Evolutionary conservation across 2,329 filamentous ascomycete genomes (phyloP).

Genomic region (Aspergillus sp.): DNA sequence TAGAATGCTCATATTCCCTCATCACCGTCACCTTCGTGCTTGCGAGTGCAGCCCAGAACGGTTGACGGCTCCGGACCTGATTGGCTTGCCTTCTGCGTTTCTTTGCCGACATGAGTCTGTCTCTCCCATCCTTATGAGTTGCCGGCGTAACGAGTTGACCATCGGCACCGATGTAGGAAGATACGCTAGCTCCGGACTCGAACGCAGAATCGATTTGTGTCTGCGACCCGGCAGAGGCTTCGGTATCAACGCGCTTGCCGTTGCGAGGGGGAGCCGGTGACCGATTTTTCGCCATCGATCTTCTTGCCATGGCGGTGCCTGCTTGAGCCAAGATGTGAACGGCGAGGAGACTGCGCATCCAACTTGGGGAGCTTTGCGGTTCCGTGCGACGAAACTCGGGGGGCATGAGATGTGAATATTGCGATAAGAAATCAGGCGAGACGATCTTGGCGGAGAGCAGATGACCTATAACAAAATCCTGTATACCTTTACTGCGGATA

Average conservation of each 20-base stretch:
- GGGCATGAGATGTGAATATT: constrained; percentile 47
- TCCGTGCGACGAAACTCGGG: constrained; percentile 46
- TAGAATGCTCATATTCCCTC: constrained; percentile 83
- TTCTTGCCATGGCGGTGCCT: constrained; percentile 49
- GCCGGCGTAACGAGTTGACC: constrained; percentile 54
- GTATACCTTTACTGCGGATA: constrained; percentile 48
- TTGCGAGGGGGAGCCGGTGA: constrained; percentile 42
- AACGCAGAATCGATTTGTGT: constrained; percentile 45
- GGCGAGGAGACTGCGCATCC: constrained; percentile 50
- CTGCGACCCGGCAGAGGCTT: constrained; percentile 47
- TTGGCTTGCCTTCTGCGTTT: constrained; percentile 89
- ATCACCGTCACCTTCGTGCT: constrained; percentile 96
- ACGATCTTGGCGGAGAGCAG: constrained; percentile 48
- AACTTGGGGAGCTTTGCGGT: constrained; percentile 45
- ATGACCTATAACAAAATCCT: constrained; percentile 53
- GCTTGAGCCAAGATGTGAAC: constrained; percentile 53
- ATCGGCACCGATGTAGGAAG: constrained; percentile 44
- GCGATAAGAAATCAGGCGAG: constrained; percentile 44
- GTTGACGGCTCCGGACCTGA: constrained; percentile 85
- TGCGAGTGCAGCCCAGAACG: constrained; percentile 89
- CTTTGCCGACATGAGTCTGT: constrained; percentile 65
- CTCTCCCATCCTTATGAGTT: constrained; percentile 55
- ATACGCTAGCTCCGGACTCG: constrained; percentile 46
- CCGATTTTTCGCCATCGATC: constrained; percentile 49
- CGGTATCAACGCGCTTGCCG: constrained; percentile 48